Evolutionary conservation across 1,284 basidiomycete species (phyloP).

Genomic region (Leccinum ponderosum): DNA sequence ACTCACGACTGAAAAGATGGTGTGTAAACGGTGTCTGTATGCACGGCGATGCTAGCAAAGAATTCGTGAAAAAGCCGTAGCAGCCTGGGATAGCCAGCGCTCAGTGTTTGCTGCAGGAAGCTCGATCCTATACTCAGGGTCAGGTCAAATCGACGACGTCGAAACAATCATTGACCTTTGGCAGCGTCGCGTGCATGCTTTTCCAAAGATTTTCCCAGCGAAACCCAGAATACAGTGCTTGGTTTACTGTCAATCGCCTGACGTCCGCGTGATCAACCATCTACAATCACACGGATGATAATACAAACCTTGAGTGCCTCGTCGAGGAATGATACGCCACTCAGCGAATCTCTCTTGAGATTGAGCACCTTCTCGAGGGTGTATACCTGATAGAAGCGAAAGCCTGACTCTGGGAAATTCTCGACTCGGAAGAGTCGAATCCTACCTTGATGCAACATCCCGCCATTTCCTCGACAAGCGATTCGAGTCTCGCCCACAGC

Average conservation of each 20-base stretch:
- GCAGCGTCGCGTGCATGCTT: constrained; percentile 75
- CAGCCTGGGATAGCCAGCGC: constrained; percentile 81
- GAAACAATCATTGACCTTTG: constrained; percentile 52
- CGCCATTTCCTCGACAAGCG: constrained; percentile 86
- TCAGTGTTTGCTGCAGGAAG: constrained; percentile 87
- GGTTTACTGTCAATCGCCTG: constrained; percentile 88
- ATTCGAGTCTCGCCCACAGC: constrained; percentile 83
- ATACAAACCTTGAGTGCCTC: constrained; percentile 82
- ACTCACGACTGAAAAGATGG: constrained; percentile 78
- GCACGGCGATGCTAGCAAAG: constrained; percentile 91
- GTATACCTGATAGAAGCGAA: constrained; percentile 66
- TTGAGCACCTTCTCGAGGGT: constrained; percentile 91
- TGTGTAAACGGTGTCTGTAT: constrained; percentile 91
- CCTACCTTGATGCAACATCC: constrained; percentile 86
- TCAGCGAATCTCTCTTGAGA: constrained; percentile 80
- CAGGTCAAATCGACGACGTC: neutral
- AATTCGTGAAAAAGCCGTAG: constrained; percentile 93
- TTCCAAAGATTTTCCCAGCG: constrained; percentile 78
- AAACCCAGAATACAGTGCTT: constrained; percentile 88
- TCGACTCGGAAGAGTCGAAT: neutral
- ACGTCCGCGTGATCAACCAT: constrained; percentile 5
- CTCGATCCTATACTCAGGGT: constrained; percentile 55
- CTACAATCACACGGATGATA: neutral
- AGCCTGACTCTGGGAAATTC: neutral
- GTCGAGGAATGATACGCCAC: constrained; percentile 82